phyloP scores from a whole-genome alignment of 768 basidiomycete species.

The Goffeauzyma gilvescens region DNA sequence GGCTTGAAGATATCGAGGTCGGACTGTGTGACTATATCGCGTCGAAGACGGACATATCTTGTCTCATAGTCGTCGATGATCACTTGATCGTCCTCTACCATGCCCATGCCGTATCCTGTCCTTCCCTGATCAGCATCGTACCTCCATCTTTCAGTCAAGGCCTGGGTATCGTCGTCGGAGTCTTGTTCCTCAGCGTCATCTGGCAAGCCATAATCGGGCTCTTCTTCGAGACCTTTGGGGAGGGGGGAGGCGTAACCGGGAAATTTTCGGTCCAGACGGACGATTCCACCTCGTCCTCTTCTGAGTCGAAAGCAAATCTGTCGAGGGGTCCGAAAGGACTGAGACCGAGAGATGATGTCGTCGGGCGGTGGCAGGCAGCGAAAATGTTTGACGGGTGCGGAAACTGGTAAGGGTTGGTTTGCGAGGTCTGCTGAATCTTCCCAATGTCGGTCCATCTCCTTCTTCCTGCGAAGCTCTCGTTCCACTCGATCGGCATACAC shows the following conservation, averaged over 20 bases:
- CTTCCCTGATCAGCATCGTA: conserved; percentile 30
- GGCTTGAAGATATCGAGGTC: conserved; percentile 22
- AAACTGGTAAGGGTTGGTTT: conserved; percentile 46
- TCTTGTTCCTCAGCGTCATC: conserved; percentile 7
- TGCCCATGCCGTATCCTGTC: conserved; percentile 29
- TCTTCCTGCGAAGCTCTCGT: conserved; percentile 43
- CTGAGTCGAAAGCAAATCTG: conserved; percentile 46
- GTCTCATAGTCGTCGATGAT: conserved; percentile 34
- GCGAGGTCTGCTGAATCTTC: conserved; percentile 70
- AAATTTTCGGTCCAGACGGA: conserved; percentile 47
- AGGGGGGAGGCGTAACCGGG: conserved; percentile 11
- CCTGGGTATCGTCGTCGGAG: conserved; percentile 17
- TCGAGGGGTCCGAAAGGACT: conserved; percentile 16
- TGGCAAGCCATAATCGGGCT: conserved; percentile 4
- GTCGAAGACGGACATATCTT: conserved; percentile 16
- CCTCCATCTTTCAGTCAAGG: conserved; percentile 31
- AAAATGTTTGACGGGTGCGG: conserved; percentile 37
- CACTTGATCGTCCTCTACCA: conserved; percentile 27
- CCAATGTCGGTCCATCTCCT: conserved; percentile 61
- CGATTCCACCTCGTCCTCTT: conserved; percentile 61
- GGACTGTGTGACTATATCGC: conserved; percentile 16
- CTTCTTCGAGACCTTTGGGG: conserved; percentile 1
- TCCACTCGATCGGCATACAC: conserved; percentile 45
- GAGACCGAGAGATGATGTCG: conserved; percentile 9
- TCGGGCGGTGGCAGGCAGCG: conserved; percentile 33